Percentiles rank a stretch among this genome's conserved stretches.
These are phyloP conservation scores for Cyclostephanos tholiformis DNA, from an alignment of 108 stramenopile genomes.

Conservation along the genomic window DNA sequence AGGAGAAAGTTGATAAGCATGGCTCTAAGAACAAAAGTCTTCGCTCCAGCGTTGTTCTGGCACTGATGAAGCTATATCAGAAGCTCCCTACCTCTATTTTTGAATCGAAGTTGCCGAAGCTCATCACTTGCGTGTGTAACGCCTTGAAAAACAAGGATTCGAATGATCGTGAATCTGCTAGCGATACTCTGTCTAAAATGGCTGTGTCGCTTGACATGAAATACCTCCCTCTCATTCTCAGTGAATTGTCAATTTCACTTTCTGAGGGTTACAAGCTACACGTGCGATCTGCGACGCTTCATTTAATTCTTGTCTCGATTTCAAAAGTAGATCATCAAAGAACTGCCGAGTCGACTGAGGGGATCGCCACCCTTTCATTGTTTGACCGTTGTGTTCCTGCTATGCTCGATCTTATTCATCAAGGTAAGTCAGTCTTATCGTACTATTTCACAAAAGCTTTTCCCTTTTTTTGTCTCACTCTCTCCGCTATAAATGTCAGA, in stretches of 20 bases:
- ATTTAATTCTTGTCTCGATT: constrained; percentile 78
- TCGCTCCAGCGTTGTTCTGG: constrained; percentile 86
- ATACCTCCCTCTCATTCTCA: constrained; percentile 77
- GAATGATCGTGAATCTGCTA: constrained; percentile 83
- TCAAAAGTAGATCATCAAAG: constrained; percentile 44
- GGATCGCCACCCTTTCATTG: constrained; percentile 5
- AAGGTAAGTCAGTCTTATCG: constrained; percentile 19
- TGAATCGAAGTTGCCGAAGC: constrained; percentile 73
- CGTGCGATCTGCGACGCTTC: constrained; percentile 81
- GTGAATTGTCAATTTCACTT: constrained; percentile 81
- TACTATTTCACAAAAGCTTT: not conserved
- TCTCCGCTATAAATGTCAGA: constrained; percentile 32
- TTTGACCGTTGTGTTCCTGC: constrained; percentile 78
- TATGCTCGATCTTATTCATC: constrained; percentile 83
- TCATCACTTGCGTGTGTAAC: constrained; percentile 85
- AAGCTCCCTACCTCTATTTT: constrained; percentile 80
- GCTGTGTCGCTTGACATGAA: constrained; percentile 71
- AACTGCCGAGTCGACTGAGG: constrained; percentile 8
- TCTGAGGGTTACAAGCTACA: constrained; percentile 92
- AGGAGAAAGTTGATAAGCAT: constrained; percentile 75
- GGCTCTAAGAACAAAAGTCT: constrained; percentile 72
- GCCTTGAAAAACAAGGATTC: constrained; percentile 86
- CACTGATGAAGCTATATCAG: constrained; percentile 87
- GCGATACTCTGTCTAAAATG: constrained; percentile 86
- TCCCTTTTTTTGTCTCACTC: not conserved